Conservation (phyloP, 78 protist genomes). For the slime mould (Dictyostelium discoideum) region dicty_2.7 NC_007089.4:3185001-3185500, state of each 20-base stretch:
- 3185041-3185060: background rate
- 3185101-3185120: constrained; percentile 57
- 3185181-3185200: constrained; percentile 93
- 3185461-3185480: too few relatives aligned
- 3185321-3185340: background rate
- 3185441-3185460: too few relatives aligned
- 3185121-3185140: constrained; percentile 53
- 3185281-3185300: background rate
- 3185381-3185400: too few relatives aligned
- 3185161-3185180: constrained; percentile 84
- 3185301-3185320: background rate
- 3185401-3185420: too few relatives aligned
- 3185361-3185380: too few relatives aligned
- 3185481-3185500: too few relatives aligned
- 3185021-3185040: background rate
- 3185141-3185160: constrained; percentile 65
- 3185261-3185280: background rate
- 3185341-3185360: too few relatives aligned
- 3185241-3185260: background rate
- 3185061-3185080: constrained; percentile 16
- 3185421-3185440: too few relatives aligned
- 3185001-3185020: constrained; percentile 70
- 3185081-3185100: constrained; percentile 56
- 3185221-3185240: background rate
- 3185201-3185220: constrained; percentile 44